Evolutionary conservation across 2,329 filamentous ascomycete genomes (phyloP), one percentile per base, ranked within the genome.

Genomic region (Botrytis paeoniae): DNA sequence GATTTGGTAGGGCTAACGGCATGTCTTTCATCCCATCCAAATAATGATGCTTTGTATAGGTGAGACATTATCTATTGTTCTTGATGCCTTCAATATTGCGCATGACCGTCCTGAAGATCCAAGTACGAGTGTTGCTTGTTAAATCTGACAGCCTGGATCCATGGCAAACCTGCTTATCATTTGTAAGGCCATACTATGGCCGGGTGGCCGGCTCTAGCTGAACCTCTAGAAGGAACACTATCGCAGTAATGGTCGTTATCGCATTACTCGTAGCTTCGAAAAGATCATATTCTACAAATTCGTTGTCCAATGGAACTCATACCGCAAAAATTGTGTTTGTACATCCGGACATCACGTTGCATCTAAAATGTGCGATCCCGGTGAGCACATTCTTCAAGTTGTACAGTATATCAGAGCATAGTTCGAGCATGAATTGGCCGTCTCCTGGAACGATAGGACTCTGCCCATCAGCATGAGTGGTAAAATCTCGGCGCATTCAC

Each of bases 91-190:
- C 39, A 32, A 68, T 68, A 65, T 60, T 48, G 48, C 70, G 70
- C 70, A 72, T 72, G 70, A 72, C 63, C 48, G 48, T 59, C 63
- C 54, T 54, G 70, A 60, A 68, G 70, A 72, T 69, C 63, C 62
- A 72, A 66, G 51, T 68, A 59, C 41, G 39, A 68, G 62, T 59
- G 48, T 68, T 35, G 41, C 62, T 68, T 69, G 70, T 64, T 69
- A n/a, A 39, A 72, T 60, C 37, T 60, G 65, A 54, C 45, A 41
- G 64, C 51, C 65, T 68, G 39, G n/a, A 25, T 63, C 43, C 25
- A 70, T 65, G 45, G 18, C n/a, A 65, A 39, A 39, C 62, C 32
- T 65, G 57, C 60, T 64, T 65, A 57, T 71, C 60, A 61, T 43
- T 61, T 25, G n/a, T 37, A 32, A 39, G 43, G 43, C n/a, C 35